phyloP scores from a whole-genome alignment of 495 filamentous ascomycete genomes.

The Talaromyces trachyspermus region DNA sequence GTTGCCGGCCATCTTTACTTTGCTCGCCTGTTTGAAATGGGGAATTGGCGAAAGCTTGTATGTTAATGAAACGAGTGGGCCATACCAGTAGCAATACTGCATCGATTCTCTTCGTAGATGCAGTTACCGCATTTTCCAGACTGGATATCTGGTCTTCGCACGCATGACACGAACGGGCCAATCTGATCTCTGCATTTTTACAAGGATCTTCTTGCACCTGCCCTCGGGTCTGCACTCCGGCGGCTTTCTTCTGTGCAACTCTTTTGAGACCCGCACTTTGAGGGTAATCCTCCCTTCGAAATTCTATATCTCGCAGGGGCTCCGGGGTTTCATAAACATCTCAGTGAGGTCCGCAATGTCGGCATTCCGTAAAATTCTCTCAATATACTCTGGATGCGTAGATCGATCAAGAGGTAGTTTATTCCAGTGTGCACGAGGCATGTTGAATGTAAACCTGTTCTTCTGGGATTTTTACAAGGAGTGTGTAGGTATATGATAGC shows the following conservation, averaged over 20 bases:
- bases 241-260: not conserved
- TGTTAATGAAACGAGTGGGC: not conserved
- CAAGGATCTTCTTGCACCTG: not conserved
- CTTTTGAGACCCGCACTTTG: not conserved
- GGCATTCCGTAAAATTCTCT: not conserved
- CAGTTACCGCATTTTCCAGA: not conserved
- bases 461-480: too few relatives aligned
- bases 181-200: not conserved
- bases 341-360: not conserved
- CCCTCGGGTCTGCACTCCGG: not conserved
- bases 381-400: not conserved
- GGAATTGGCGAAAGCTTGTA: too few relatives aligned
- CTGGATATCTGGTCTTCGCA: not conserved
- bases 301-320: not conserved
- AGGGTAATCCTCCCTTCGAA: too few relatives aligned
- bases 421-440: not conserved
- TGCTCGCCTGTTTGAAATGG: too few relatives aligned
- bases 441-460: not conserved
- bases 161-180: not conserved
- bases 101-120: not conserved
- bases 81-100: not conserved
- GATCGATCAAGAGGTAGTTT: not conserved
- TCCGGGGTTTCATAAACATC: not conserved
- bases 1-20: too few relatives aligned
- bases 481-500: too few relatives aligned